Evolutionary conservation across 345 rosid genomes (phyloP).

Genomic region (Limnanthes douglasii): DNA sequence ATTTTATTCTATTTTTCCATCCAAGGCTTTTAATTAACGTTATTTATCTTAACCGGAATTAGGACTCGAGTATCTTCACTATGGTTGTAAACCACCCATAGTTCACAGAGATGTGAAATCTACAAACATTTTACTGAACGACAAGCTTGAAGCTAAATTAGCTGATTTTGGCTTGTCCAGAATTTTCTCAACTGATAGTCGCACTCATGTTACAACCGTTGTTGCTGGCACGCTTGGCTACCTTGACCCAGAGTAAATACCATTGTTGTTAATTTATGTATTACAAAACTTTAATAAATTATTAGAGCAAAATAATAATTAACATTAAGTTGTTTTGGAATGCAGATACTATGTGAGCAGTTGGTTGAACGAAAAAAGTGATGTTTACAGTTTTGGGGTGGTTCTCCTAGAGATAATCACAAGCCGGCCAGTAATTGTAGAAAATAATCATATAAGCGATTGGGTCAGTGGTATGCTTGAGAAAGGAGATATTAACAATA

Average conservation of each 20-base stretch:
- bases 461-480: slow-evolving; percentile 19
- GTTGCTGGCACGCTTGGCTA: slow-evolving; percentile 30
- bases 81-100: slow-evolving; percentile 21
- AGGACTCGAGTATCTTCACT: slow-evolving; percentile 21
- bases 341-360: too few species aligned
- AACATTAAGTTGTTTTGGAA: not conserved
- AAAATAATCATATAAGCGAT: slow-evolving; percentile 10
- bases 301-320: not conserved
- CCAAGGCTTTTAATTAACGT: too few species aligned
- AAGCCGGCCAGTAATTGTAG: slow-evolving; percentile 24
- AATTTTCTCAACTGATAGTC: slow-evolving; percentile 17
- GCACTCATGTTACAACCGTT: slow-evolving; percentile 17
- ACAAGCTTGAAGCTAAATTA: slow-evolving; percentile 30
- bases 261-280: not conserved
- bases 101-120: slow-evolving; percentile 22
- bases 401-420: slow-evolving; percentile 38
- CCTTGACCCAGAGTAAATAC: slow-evolving; percentile 18
- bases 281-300: not conserved
- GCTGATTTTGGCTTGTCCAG: slow-evolving; percentile 35
- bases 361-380: slow-evolving; percentile 36
- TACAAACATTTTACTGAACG: slow-evolving; percentile 17
- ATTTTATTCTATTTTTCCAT: too few species aligned
- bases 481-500: slow-evolving; percentile 13
- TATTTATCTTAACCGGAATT: too few species aligned
- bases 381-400: slow-evolving; percentile 39